A percentile compares a stretch with the other conserved stretches of the same genome.
phyloP scores from a whole-genome alignment of 176 grass and related monocot species.

The Carex parvula region DNA sequence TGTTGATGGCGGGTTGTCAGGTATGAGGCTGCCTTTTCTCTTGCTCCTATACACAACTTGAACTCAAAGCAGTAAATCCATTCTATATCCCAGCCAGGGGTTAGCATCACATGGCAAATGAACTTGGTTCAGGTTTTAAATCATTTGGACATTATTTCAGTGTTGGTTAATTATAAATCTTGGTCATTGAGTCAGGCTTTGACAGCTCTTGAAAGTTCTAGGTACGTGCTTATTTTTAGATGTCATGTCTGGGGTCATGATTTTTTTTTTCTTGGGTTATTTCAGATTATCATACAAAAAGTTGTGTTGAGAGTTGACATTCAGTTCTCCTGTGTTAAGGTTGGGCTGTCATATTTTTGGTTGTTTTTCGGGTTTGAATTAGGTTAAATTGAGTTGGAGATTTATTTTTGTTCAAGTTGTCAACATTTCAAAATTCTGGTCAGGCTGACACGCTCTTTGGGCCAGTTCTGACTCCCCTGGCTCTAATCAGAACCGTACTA shows the following conservation, averaged over 20 bases:
- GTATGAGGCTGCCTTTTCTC: constrained; percentile 22
- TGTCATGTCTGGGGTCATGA: background rate
- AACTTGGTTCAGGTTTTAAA: constrained; percentile 1
- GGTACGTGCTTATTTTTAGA: background rate
- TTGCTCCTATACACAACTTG: background rate
- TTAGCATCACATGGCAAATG: background rate
- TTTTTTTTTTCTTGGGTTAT: background rate
- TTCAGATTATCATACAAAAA: background rate
- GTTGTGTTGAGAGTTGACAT: background rate
- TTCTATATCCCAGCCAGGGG: background rate
- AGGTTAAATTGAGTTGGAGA: background rate
- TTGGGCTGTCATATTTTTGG: background rate
- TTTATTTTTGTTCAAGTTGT: background rate
- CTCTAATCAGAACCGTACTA: constrained; percentile 2
- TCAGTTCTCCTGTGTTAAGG: background rate
- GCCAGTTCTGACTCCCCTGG: background rate
- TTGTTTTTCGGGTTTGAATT: background rate
- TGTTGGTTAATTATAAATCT: background rate
- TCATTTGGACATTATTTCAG: background rate
- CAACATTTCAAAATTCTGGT: background rate
- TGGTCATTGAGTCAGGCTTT: background rate
- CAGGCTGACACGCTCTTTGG: background rate
- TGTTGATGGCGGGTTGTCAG: constrained; percentile 72
- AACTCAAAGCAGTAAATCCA: background rate
- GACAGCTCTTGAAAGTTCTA: background rate